phyloP scores from a whole-genome alignment of 129 eudicot genomes.

The Calendula officinalis region DNA sequence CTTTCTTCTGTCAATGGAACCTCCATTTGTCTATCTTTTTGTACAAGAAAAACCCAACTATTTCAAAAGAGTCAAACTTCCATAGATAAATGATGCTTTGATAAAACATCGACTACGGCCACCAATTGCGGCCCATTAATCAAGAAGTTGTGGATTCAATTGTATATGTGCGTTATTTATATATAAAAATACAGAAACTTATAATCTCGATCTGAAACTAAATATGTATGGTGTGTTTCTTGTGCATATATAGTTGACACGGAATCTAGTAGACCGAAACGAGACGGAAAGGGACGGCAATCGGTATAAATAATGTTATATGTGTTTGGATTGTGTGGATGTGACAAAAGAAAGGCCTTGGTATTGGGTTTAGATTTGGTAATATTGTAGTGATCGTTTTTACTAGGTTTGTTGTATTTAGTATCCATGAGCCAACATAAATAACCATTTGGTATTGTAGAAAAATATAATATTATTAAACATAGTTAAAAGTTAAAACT shows the following conservation, averaged over 20 bases:
- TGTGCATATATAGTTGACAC: conserved; percentile 13
- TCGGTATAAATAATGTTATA: neutral
- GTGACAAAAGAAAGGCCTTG: conserved; percentile 22
- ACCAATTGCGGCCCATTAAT: neutral
- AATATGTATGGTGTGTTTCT: neutral
- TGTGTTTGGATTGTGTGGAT: neutral
- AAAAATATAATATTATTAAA: too few relatives aligned
- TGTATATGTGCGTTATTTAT: neutral
- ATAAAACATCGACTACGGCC: neutral
- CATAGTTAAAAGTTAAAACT: too few relatives aligned
- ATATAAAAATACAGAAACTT: neutral
- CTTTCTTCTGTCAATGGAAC: conserved; percentile 15
- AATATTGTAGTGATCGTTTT: conserved; percentile 15
- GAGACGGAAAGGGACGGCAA: conserved; percentile 20
- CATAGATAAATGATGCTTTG: neutral
- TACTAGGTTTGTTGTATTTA: conserved; percentile 8
- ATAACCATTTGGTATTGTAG: neutral
- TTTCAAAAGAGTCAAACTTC: neutral
- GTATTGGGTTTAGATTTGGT: neutral
- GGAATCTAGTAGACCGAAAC: neutral
- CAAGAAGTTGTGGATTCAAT: neutral
- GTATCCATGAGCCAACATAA: conserved; percentile 4
- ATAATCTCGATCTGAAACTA: conserved; percentile 3
- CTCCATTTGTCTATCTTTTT: conserved; percentile 23
- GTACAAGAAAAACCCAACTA: neutral